These are phyloP conservation scores for Viola odorata DNA, from an alignment of 345 rosid genomes.

Conservation along the genomic window DNA sequence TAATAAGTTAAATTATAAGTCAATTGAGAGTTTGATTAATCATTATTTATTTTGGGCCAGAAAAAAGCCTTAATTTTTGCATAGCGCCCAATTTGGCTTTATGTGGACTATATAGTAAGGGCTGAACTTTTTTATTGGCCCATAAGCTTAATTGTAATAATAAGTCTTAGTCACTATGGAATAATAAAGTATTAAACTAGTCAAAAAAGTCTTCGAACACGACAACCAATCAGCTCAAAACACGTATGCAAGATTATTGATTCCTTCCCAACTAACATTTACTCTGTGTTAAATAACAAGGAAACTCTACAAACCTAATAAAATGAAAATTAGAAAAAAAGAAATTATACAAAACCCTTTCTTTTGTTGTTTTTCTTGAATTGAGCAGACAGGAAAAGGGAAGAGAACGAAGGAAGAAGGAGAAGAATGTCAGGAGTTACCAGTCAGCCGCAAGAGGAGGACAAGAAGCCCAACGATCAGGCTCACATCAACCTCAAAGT, in stretches of 20 bases:
- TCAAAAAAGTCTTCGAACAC: neutral
- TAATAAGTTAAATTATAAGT: no score
- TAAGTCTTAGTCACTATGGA: neutral
- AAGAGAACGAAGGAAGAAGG: neutral
- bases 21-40: no score
- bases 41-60: no score
- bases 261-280: neutral
- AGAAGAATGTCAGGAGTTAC: conserved; percentile 28
- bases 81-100: no score
- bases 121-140: no score
- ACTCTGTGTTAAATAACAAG: no score
- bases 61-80: no score
- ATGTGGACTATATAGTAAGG: no score
- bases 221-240: neutral
- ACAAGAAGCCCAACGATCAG: conserved; percentile 73
- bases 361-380: neutral
- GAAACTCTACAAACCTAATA: no score
- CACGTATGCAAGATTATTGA: neutral
- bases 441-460: conserved; percentile 44
- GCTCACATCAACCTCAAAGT: conserved; percentile 85
- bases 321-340: neutral
- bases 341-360: neutral
- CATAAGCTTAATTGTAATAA: no score
- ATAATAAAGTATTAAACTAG: neutral
- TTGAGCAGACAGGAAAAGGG: neutral